Evolutionary conservation across 345 rosid genomes (phyloP).

Genomic region (Citrus maxima): DNA sequence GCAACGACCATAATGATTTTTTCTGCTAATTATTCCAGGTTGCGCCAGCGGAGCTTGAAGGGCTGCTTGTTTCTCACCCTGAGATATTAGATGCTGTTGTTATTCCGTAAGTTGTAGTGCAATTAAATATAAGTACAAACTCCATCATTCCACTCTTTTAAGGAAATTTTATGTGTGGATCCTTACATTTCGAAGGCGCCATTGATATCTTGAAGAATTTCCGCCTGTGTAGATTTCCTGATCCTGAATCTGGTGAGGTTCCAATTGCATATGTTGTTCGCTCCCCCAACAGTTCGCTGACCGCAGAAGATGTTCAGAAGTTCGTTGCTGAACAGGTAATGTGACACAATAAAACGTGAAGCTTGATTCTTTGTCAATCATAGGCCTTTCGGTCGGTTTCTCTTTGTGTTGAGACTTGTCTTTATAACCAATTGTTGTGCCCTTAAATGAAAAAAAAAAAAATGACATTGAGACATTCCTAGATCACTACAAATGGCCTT

Average conservation of each 20-base stretch:
- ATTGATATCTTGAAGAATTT: not conserved
- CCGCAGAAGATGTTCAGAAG: conserved; percentile 52
- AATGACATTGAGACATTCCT: not conserved
- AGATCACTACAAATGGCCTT: too few species aligned
- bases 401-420: too few species aligned
- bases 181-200: not conserved
- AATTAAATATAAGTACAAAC: not conserved
- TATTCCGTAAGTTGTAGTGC: conserved; percentile 20
- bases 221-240: conserved; percentile 54
- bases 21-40: conserved; percentile 34
- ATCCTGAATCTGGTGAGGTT: conserved; percentile 90
- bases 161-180: not conserved
- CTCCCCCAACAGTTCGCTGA: conserved; percentile 49
- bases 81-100: conserved; percentile 78
- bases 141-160: not conserved
- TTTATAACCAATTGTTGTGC: too few species aligned
- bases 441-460: not conserved
- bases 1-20: not conserved
- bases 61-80: conserved; percentile 81
- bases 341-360: not conserved
- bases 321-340: conserved; percentile 76
- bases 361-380: not conserved
- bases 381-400: too few species aligned
- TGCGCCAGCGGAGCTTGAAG: conserved; percentile 99
- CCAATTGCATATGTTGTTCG: conserved; percentile 83